Conservation (phyloP, 2,329 filamentous ascomycete species). For the Pseudofabraea citricarpa region DNA sequence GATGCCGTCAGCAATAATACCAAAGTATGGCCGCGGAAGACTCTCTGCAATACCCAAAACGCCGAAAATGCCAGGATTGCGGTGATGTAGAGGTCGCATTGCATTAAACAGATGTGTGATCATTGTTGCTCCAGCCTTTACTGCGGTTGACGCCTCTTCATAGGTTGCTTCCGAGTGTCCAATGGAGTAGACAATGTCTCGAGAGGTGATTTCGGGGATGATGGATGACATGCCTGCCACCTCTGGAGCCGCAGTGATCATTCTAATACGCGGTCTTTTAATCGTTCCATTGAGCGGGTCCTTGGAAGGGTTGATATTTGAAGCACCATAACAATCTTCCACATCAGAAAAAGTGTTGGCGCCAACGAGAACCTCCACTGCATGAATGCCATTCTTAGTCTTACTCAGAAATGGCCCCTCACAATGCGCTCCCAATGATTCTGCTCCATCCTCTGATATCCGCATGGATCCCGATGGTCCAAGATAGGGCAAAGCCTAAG, state of each 20-base stretch:
- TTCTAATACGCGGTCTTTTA: slow-evolving; percentile 48
- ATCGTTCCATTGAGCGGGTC: slow-evolving; percentile 31
- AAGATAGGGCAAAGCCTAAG: slow-evolving; percentile 66
- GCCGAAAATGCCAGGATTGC: slow-evolving; percentile 87
- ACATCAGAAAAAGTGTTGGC: slow-evolving; percentile 59
- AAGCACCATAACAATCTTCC: slow-evolving; percentile 64
- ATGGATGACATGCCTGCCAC: slow-evolving; percentile 62
- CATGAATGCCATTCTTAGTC: slow-evolving; percentile 83
- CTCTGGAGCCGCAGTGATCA: slow-evolving; percentile 86
- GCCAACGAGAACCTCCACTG: slow-evolving; percentile 64
- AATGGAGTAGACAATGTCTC: slow-evolving; percentile 71
- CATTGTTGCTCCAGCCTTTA: slow-evolving; percentile 76
- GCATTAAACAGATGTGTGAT: slow-evolving; percentile 94
- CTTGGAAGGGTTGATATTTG: slow-evolving; percentile 51
- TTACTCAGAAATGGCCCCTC: slow-evolving; percentile 86
- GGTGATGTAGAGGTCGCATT: slow-evolving; percentile 85
- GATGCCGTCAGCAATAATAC: slow-evolving; percentile 85
- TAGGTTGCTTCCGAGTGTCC: slow-evolving; percentile 87
- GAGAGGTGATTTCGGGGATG: slow-evolving; percentile 61
- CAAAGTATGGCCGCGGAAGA: slow-evolving; percentile 66
- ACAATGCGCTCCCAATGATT: slow-evolving; percentile 85
- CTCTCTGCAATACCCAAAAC: slow-evolving; percentile 64
- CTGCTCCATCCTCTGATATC: slow-evolving; percentile 64
- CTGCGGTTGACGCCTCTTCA: slow-evolving; percentile 68
- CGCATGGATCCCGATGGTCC: slow-evolving; percentile 63